Conservation (phyloP, 257 asterid genomes). For the Cordia subcordata region DNA sequence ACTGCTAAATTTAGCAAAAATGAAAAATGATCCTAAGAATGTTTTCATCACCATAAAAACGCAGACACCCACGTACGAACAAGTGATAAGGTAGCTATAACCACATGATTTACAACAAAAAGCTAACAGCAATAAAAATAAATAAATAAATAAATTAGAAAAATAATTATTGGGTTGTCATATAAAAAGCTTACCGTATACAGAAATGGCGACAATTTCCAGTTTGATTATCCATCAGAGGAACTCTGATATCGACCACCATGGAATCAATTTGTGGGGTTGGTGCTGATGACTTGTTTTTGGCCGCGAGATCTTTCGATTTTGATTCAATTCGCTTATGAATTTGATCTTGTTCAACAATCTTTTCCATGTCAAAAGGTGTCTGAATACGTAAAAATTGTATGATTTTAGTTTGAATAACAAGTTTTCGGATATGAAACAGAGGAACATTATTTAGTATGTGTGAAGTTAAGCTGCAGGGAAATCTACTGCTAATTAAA, state of each 20-base stretch:
- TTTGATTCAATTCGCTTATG: constrained; percentile 12
- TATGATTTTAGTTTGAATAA: too few species aligned
- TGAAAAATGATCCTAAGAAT: too few species aligned
- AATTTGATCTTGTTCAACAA: constrained; percentile 29
- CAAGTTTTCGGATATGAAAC: too few species aligned
- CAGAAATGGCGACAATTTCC: constrained; percentile 53
- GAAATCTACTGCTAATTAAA: too few species aligned
- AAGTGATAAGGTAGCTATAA: too few species aligned
- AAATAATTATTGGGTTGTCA: neutral
- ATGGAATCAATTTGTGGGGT: constrained; percentile 43
- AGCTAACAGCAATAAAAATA: too few species aligned
- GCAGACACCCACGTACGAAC: too few species aligned
- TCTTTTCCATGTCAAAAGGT: constrained; percentile 37
- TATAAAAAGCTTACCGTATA: constrained; percentile 52
- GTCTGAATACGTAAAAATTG: neutral
- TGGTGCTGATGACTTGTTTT: constrained; percentile 26
- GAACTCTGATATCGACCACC: constrained; percentile 39
- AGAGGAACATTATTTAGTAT: too few species aligned
- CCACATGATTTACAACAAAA: neutral
- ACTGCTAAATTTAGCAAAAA: too few species aligned
- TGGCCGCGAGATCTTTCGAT: constrained; percentile 29
- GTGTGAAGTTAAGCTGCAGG: too few species aligned
- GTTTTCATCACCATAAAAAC: neutral
- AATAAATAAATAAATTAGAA: too few species aligned
- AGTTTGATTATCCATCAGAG: constrained; percentile 18